phyloP scores from a whole-genome alignment of 768 basidiomycete species.

The Coprinopsis cinerea region DNA sequence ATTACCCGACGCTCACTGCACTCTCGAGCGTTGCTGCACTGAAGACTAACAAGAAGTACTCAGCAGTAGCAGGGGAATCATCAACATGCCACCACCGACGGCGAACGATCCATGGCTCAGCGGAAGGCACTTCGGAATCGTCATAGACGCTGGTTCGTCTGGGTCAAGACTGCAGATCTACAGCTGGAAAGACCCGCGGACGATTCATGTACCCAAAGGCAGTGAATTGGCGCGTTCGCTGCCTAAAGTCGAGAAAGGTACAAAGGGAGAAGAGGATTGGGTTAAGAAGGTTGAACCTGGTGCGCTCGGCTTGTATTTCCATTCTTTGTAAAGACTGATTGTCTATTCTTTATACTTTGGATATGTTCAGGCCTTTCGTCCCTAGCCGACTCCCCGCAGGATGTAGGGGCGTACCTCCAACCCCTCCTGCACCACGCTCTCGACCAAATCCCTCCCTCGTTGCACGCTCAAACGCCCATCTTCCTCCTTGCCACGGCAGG shows the following conservation, averaged over 20 bases:
- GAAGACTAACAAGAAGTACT: background rate
- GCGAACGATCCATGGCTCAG: constrained; percentile 69
- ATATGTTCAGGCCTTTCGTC: constrained; percentile 65
- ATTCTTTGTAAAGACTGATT: background rate
- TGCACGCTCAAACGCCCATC: constrained; percentile 79
- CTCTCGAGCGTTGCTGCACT: background rate
- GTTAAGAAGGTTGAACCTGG: constrained; percentile 91
- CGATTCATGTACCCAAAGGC: constrained; percentile 42
- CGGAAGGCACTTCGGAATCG: constrained; percentile 83
- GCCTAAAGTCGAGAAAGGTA: constrained; percentile 90
- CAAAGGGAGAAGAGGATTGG: constrained; percentile 76
- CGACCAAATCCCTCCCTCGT: constrained; percentile 78
- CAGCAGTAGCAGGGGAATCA: background rate
- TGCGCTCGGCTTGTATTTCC: constrained; percentile 33
- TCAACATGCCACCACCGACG: constrained; percentile 67
- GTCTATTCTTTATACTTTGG: constrained; percentile 22
- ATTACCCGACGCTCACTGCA: no score
- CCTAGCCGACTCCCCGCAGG: constrained; percentile 62
- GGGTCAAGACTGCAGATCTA: constrained; percentile 96
- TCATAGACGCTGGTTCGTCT: constrained; percentile 98
- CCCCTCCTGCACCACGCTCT: constrained; percentile 83
- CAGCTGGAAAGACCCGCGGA: constrained; percentile 85
- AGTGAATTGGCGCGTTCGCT: constrained; percentile 50
- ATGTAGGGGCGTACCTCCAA: constrained; percentile 67
- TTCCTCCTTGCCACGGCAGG: constrained; percentile 96